Conservation (phyloP, 805 yeast genomes). For the Wilhelminamyces savonicus region DNA sequence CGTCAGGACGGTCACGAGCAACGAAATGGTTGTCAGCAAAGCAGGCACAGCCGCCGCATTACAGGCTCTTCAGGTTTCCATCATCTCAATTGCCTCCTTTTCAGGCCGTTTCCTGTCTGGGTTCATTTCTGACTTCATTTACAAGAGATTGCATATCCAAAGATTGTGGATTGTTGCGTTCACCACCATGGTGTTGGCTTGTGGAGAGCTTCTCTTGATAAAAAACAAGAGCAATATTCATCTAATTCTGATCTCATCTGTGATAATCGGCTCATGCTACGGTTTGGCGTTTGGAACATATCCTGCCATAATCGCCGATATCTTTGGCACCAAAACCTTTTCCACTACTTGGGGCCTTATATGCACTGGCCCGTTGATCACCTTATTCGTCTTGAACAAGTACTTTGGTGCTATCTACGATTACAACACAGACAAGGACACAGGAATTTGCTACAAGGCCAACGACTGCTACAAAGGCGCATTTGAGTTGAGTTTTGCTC, state of each 20-base stretch:
- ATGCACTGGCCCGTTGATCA: constrained; percentile 62
- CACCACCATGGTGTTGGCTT: constrained; percentile 30
- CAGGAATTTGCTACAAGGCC: constrained; percentile 33
- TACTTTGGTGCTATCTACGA: constrained; percentile 54
- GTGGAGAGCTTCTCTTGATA: constrained; percentile 33
- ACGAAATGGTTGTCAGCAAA: no score
- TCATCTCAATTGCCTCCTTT: constrained; percentile 60
- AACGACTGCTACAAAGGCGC: constrained; percentile 33
- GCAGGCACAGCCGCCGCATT: constrained; percentile 32
- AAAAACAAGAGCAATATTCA: constrained; percentile 12
- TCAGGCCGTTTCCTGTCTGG: constrained; percentile 63
- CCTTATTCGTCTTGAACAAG: constrained; percentile 48
- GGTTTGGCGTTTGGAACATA: constrained; percentile 69
- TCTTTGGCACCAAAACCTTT: constrained; percentile 60
- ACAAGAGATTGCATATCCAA: constrained; percentile 46
- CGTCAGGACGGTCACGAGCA: no score
- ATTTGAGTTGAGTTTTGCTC: constrained; percentile 22
- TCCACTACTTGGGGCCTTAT: constrained; percentile 73
- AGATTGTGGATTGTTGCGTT: constrained; percentile 58
- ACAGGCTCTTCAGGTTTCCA: constrained; percentile 69
- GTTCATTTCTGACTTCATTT: constrained; percentile 54
- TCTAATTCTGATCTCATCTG: constrained; percentile 44
- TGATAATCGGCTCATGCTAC: constrained; percentile 56
- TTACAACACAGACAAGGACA: constrained; percentile 30
- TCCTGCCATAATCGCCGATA: constrained; percentile 71